These are phyloP conservation scores for maize (Zea mays) DNA, from an alignment of 176 grass and related monocot genomes.

Conservation along the genomic window DNA sequence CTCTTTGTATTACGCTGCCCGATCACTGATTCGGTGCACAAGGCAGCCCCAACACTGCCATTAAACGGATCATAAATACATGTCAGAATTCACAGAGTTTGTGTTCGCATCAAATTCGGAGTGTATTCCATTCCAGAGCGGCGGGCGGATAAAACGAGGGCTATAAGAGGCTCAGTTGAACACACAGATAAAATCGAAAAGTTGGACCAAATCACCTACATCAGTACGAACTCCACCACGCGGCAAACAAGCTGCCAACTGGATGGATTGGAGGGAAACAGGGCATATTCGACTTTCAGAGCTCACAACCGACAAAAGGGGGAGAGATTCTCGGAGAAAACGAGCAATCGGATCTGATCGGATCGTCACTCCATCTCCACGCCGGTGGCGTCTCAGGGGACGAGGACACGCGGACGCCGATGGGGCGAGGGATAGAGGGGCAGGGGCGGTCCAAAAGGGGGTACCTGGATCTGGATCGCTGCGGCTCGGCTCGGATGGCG, in stretches of 20 bases:
- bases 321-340: constrained; percentile 3
- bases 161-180: not conserved
- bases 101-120: not conserved
- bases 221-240: constrained; percentile 12
- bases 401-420: not conserved
- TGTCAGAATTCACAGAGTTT: constrained; percentile 1
- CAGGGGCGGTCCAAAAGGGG: not conserved
- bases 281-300: constrained; percentile 7
- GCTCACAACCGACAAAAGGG: not conserved
- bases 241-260: not conserved
- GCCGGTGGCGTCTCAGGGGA: not conserved
- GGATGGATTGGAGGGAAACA: constrained; percentile 8
- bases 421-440: not conserved
- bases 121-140: not conserved
- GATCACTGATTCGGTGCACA: constrained; percentile 5
- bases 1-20: not conserved
- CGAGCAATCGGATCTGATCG: not conserved
- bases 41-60: constrained; percentile 29
- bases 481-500: constrained; percentile 1
- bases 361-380: not conserved
- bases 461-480: constrained; percentile 43
- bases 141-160: constrained; percentile 27
- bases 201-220: not conserved
- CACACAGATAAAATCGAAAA: not conserved
- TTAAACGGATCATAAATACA: not conserved